These are phyloP conservation scores for Trametes punicea DNA, from an alignment of 768 basidiomycete genomes.

Conservation along the genomic window DNA sequence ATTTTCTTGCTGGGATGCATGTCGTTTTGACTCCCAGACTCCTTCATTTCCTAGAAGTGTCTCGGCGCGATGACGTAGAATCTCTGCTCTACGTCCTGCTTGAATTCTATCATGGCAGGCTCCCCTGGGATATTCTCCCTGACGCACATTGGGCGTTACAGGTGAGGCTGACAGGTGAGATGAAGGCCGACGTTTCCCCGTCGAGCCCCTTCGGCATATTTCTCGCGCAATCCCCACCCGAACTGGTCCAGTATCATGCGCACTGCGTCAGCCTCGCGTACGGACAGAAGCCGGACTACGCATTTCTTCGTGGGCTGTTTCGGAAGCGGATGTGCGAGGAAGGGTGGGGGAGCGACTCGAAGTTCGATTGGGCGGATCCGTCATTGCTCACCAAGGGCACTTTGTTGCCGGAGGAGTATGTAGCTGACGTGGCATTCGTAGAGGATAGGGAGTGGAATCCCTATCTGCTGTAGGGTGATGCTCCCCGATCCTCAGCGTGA, in stretches of 20 bases:
- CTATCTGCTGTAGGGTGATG: not conserved
- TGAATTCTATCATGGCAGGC: constrained; percentile 22
- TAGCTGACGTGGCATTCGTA: not conserved
- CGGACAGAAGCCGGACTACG: constrained; percentile 25
- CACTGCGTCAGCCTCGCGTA: constrained; percentile 22
- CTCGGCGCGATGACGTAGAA: constrained; percentile 28
- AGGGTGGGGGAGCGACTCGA: constrained; percentile 11
- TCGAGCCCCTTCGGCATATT: not conserved
- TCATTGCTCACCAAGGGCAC: not conserved
- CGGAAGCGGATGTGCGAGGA: not conserved
- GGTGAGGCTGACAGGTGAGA: constrained; percentile 11
- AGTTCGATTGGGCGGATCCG: constrained; percentile 13
- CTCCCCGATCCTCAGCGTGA: too few relatives aligned
- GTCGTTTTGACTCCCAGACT: too few relatives aligned
- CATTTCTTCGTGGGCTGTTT: constrained; percentile 16
- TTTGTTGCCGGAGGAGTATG: constrained; percentile 17
- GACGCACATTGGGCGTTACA: constrained; percentile 5
- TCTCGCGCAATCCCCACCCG: constrained; percentile 9
- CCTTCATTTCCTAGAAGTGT: constrained; percentile 11
- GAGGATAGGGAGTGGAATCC: constrained; percentile 1
- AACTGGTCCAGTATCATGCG: constrained; percentile 17
- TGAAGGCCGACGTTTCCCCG: constrained; percentile 14
- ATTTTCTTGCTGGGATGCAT: not conserved
- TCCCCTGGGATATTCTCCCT: constrained; percentile 26
- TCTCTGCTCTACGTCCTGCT: constrained; percentile 22